A percentile compares a stretch with the other conserved stretches of the same genome.
These are phyloP conservation scores for Psilocybe mexicana DNA, from an alignment of 1,284 basidiomycete species.

Conservation along the genomic window DNA sequence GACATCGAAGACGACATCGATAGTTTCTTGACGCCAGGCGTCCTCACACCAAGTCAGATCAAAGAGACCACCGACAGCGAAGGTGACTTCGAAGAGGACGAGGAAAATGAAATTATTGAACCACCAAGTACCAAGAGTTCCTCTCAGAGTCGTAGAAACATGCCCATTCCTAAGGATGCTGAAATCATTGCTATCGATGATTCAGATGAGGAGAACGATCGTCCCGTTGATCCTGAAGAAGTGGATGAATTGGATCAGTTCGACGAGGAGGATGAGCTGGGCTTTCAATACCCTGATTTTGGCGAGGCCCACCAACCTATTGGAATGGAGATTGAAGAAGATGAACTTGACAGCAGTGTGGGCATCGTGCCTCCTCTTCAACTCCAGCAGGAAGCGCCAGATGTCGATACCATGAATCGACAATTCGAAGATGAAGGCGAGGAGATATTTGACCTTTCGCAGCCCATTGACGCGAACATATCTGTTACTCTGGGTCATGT, in stretches of 20 bases:
- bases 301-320: not conserved
- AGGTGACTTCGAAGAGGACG: conserved; percentile 12
- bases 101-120: not conserved
- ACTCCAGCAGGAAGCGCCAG: not conserved
- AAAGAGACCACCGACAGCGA: conserved; percentile 18
- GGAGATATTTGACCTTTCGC: not conserved
- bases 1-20: conserved; percentile 25
- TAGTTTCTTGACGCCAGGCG: conserved; percentile 23
- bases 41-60: conserved; percentile 20
- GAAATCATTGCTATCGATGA: conserved; percentile 26
- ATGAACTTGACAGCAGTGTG: not conserved
- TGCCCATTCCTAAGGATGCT: conserved; percentile 18
- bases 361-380: not conserved
- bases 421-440: not conserved
- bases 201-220: conserved; percentile 22
- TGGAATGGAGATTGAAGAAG: not conserved
- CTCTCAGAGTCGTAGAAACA: not conserved
- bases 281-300: conserved; percentile 1
- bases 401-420: not conserved
- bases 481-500: not conserved
- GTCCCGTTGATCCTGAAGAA: not conserved
- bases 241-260: not conserved
- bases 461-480: not conserved
- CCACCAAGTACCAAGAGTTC: not conserved
- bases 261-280: not conserved